Evolutionary conservation across 1,284 basidiomycete species (phyloP), one percentile per base, ranked within the genome.

Genomic region (Kwoniella shivajii): DNA sequence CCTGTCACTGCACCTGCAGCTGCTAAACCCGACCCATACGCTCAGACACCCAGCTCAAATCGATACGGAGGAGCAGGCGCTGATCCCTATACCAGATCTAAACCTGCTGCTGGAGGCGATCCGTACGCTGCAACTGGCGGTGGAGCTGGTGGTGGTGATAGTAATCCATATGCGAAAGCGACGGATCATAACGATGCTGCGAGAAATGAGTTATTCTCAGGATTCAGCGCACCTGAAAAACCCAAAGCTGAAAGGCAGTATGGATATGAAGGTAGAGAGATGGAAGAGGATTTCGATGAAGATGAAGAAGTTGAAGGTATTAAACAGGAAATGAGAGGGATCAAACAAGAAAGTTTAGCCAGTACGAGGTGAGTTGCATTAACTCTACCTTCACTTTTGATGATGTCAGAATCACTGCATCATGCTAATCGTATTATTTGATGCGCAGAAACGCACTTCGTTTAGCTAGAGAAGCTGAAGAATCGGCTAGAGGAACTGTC

Each of bases 251-350:
- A 61, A 39, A 56, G 69, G 31, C 53, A 74, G 60, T 78, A 75
- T 56, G 77, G 77, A 16, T 75, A 78, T 48, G 73, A 76, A 33
- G 74, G 75, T 0, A 56, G 75, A 29, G 75, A 78, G 63, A 66
- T 69, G 38, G 76, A 80, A 60, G 87, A 91, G 72, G 92, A 95
- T 76, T 78, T 76, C 56, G 75, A 77, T 53, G 89, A 89, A 65
- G 94, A 98, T 26, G 94, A 98, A 67, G 95, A 98, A 72, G 83
- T 96, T 5, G 95, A 99, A 79, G 92, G 88, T 14, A 95, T 99
- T 80, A 98, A 97, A 80, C 86, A 91, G 73, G 87, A 94, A 79
- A 92, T 92, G 66, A 84, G 88, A 53, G 90, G 85, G 71, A 80
- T 91, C 64, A 99, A 99, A 80, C 92, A 97, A 78, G 95, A 99